Evolutionary conservation across 2,329 filamentous ascomycete genomes (phyloP).

Genomic region (Falciphora oryzae): DNA sequence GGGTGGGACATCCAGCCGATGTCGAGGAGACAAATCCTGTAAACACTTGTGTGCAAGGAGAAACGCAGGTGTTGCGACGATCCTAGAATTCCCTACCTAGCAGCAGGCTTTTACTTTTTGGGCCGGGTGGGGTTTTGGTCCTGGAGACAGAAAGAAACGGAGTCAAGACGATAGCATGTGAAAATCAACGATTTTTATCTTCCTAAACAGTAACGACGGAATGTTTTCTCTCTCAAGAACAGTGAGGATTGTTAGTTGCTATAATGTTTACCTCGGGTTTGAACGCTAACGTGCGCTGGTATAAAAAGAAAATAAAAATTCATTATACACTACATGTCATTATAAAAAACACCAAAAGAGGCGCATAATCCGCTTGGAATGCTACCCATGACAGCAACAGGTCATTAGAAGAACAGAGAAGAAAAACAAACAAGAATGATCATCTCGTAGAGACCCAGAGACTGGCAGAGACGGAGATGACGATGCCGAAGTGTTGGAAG

Average conservation of each 20-base stretch:
- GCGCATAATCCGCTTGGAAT: not conserved
- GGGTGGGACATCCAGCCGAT: not conserved
- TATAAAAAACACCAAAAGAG: not conserved
- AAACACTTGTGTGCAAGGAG: not conserved
- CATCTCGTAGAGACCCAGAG: no score
- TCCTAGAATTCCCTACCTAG: not conserved
- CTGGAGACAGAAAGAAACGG: not conserved
- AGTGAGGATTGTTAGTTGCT: not conserved
- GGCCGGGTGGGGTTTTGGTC: not conserved
- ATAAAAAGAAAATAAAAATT: not conserved
- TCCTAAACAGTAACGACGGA: not conserved
- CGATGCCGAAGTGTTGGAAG: no score
- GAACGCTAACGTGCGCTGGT: not conserved
- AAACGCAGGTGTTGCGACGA: not conserved
- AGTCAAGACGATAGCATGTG: not conserved
- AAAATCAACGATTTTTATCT: not conserved
- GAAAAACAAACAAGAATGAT: not conserved
- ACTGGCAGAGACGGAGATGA: no score
- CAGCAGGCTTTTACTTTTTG: not conserved
- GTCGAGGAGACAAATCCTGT: not conserved
- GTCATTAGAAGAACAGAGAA: not conserved
- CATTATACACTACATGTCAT: constrained; percentile 1
- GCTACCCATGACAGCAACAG: not conserved
- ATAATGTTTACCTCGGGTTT: not conserved
- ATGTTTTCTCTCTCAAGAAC: not conserved